These are phyloP conservation scores for Suillus paluster DNA, from an alignment of 768 basidiomycete species.

Conservation along the genomic window DNA sequence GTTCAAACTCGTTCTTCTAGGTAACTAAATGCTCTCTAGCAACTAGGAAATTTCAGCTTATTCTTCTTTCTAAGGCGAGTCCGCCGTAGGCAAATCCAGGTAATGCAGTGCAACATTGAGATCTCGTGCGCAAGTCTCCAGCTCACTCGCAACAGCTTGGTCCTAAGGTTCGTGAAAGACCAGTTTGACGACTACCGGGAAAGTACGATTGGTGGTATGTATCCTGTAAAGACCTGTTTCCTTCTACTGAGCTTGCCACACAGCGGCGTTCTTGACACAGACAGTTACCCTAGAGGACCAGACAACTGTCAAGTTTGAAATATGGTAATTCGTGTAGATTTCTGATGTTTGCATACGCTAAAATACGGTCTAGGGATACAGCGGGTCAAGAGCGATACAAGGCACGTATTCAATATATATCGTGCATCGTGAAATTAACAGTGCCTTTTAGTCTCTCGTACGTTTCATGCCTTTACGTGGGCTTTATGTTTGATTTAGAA, in stretches of 20 bases:
- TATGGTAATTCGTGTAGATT: constrained; percentile 64
- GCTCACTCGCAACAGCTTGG: constrained; percentile 60
- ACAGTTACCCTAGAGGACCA: constrained; percentile 90
- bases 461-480: constrained; percentile 23
- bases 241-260: constrained; percentile 23
- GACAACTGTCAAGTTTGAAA: constrained; percentile 96
- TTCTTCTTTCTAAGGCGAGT: constrained; percentile 69
- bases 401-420: constrained; percentile 42
- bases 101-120: constrained; percentile 34
- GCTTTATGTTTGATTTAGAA: constrained; percentile 12
- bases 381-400: constrained; percentile 97
- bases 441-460: constrained; percentile 47
- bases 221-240: neutral
- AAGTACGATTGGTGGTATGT: constrained; percentile 86
- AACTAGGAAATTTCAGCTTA: constrained; percentile 12
- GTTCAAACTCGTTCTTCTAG: constrained; percentile 96
- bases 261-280: constrained; percentile 98
- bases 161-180: constrained; percentile 94
- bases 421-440: constrained; percentile 8
- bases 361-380: constrained; percentile 70
- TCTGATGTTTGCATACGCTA: constrained; percentile 10
- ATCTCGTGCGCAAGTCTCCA: constrained; percentile 29
- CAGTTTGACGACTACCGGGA: constrained; percentile 96
- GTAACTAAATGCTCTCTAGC: constrained; percentile 45
- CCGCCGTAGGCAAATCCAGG: constrained; percentile 97